Base-by-base conservation (phyloP, 352 stramenopile species). In the Globisporangium emineosum region DNA sequence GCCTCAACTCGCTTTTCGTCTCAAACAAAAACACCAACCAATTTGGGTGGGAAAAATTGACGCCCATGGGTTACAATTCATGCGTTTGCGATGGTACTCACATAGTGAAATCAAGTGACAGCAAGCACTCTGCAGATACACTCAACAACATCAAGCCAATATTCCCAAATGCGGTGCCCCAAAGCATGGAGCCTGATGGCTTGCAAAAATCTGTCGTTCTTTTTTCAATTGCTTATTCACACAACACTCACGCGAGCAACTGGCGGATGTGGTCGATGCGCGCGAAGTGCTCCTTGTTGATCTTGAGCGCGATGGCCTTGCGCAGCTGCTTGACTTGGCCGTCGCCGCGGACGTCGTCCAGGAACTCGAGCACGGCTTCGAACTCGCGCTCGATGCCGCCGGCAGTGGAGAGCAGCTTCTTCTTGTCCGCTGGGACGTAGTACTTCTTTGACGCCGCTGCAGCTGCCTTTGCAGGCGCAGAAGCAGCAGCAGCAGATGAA, bases 351-450 rank as follows among this genome's bases (percentile, higher is more conserved):
- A 92, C 65, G 60, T 83, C 77, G 64, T 94, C 83, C 51, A 91
- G 66, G 49, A 92, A 91, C 64, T 85, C 80, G 47, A 94, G 75
- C 47, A 91, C 78, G 50, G 81, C 81, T 57, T 91, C 85, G 49
- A 91, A 89, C 60, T 94, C 85, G 60, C 88, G 81, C 60, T 93
- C 84, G 52, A 93, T 79, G 13, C 78, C 72, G 27, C 65, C 73
- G 2, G 76, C 75, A 1, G 69, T 62, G 13, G 70, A 69, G 27
- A 88, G 53, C 19, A 88, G 65, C 65, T 83, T 85, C 9, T 62
- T 72, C 42, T 78, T 78, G 64, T 68, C 75, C 23, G 79, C 45
- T n/a, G 65, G 58, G 2, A 61, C 49, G 47, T 54, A 60, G 47
- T 40, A 56, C 21, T 37, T 60, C 29, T 21, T 45, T 27, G 66